These are phyloP conservation scores for Gastrodia elata DNA, from an alignment of 106 monocot genomes.

Conservation along the genomic window DNA sequence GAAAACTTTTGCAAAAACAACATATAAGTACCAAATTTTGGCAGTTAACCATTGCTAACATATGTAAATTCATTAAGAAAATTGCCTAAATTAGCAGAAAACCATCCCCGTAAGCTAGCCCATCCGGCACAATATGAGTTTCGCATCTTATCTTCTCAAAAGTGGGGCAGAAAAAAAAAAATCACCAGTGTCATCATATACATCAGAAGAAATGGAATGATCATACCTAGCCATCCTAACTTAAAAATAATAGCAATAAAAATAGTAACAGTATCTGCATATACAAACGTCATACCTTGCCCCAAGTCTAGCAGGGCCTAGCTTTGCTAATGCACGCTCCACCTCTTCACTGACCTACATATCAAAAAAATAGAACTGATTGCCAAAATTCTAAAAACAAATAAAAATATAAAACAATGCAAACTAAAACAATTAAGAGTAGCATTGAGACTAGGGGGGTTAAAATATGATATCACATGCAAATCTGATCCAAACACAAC, in stretches of 20 bases:
- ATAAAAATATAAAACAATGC: neutral
- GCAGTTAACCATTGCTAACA: neutral
- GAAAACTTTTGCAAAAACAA: neutral
- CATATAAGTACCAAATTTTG: neutral
- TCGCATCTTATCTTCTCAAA: neutral
- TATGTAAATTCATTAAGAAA: neutral
- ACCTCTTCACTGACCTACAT: constrained; percentile 94
- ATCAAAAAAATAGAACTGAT: neutral
- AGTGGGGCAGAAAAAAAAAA: neutral
- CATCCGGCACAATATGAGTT: neutral
- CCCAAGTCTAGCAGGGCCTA: constrained; percentile 52
- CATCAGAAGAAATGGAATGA: neutral
- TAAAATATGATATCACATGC: too few relatives aligned
- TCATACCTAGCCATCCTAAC: neutral
- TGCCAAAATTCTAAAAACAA: neutral
- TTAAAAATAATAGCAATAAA: neutral
- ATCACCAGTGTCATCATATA: neutral
- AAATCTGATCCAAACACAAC: too few relatives aligned
- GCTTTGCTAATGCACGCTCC: constrained; percentile 82
- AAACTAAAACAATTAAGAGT: neutral
- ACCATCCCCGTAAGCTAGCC: neutral
- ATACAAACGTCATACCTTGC: constrained; percentile 40
- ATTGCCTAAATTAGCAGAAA: neutral
- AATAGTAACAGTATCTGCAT: neutral
- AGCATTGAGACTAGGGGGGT: neutral